These are phyloP conservation scores for Rhododendron molle DNA, from an alignment of 148 eudicot genomes.

Conservation along the genomic window DNA sequence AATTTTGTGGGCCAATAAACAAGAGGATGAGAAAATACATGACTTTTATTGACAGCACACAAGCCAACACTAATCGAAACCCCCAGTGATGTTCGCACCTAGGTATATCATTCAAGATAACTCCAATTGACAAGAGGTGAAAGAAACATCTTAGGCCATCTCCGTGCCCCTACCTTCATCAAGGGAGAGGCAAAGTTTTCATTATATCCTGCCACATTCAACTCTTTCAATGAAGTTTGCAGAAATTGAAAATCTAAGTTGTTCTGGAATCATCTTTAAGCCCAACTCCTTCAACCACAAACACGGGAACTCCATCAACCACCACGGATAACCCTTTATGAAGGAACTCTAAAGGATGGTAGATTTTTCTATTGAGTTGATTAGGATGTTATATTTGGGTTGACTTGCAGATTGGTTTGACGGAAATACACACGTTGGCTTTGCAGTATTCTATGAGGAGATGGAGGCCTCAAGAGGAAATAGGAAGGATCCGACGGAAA, in stretches of 20 bases:
- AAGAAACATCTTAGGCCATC: background rate
- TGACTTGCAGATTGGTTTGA: background rate
- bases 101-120: background rate
- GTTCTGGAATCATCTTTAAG: background rate
- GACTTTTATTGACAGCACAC: background rate
- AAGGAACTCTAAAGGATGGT: background rate
- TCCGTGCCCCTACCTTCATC: background rate
- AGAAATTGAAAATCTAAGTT: background rate
- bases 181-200: background rate
- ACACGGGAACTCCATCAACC: background rate
- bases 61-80: background rate
- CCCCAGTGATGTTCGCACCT: background rate
- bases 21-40: background rate
- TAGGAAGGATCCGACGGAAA: background rate
- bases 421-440: background rate
- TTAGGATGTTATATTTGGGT: background rate
- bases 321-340: background rate
- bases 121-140: background rate
- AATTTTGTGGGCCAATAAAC: background rate
- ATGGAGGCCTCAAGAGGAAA: background rate
- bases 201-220: background rate
- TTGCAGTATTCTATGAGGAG: background rate
- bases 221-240: background rate
- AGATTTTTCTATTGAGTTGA: background rate
- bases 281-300: background rate